Conservation (phyloP, 495 filamentous ascomycete species). For the Oidiodendron maius region DNA sequence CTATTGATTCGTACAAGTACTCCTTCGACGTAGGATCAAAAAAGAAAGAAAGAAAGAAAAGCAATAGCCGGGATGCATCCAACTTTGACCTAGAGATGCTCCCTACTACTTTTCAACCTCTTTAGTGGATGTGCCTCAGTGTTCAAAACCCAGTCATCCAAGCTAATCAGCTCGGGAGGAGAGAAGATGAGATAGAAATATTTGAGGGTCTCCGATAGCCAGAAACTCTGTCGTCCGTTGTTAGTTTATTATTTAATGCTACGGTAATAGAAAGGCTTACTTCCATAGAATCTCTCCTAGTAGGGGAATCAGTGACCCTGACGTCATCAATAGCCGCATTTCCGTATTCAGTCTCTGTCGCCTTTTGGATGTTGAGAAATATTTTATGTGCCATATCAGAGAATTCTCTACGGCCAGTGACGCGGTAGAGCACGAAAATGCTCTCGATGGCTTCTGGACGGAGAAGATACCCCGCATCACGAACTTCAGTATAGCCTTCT, state of each 20-base stretch:
- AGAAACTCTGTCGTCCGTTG: not conserved
- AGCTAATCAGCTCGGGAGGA: not conserved
- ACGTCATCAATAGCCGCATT: constrained; percentile 34
- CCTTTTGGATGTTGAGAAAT: constrained; percentile 37
- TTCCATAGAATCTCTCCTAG: constrained; percentile 38
- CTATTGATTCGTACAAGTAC: not conserved
- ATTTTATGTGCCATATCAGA: constrained; percentile 52
- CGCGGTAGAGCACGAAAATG: constrained; percentile 51
- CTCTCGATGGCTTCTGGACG: constrained; percentile 54
- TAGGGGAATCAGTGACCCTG: constrained; percentile 19
- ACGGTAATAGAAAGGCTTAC: not conserved
- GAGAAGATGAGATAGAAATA: not conserved
- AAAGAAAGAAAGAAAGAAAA: constrained; percentile 33
- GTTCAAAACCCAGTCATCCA: not conserved
- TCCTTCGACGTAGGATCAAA: not conserved
- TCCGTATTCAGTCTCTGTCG: constrained; percentile 33
- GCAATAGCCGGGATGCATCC: too few relatives aligned
- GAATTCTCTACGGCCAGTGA: constrained; percentile 44
- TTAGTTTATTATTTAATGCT: not conserved
- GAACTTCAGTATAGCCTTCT: constrained; percentile 33
- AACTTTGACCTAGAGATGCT: too few relatives aligned
- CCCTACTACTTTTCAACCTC: constrained; percentile 29
- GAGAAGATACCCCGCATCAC: constrained; percentile 32
- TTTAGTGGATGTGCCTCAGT: constrained; percentile 45
- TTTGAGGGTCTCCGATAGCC: not conserved